Conservation (phyloP, 495 filamentous ascomycete genomes). For the Tetracladium setigerum region DNA sequence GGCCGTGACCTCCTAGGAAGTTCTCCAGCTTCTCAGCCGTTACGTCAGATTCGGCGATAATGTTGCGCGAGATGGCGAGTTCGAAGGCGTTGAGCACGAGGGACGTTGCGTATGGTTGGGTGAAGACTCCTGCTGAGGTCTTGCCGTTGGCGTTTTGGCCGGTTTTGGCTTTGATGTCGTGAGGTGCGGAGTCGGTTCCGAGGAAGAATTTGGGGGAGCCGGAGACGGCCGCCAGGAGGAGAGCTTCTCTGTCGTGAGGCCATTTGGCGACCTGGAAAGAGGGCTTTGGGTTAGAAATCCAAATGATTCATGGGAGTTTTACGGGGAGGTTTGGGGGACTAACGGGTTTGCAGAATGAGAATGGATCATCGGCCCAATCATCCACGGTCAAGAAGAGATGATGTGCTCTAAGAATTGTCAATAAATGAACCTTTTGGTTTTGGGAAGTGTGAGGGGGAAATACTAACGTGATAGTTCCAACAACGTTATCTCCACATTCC, state of each 20-base stretch:
- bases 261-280: conserved; percentile 41
- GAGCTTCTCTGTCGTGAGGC: conserved; percentile 57
- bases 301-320: conserved; percentile 2
- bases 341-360: conserved; percentile 59
- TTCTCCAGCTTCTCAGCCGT: conserved; percentile 61
- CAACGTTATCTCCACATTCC: conserved; percentile 67
- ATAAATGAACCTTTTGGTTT: not conserved
- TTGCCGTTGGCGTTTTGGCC: conserved; percentile 39
- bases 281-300: conserved; percentile 1
- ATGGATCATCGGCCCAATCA: conserved; percentile 55
- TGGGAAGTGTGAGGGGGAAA: not conserved
- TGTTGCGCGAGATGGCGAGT: conserved; percentile 56
- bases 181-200: conserved; percentile 49
- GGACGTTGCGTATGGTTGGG: conserved; percentile 66
- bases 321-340: conserved; percentile 23
- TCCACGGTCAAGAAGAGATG: conserved; percentile 66
- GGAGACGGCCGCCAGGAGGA: conserved; percentile 50
- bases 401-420: conserved; percentile 49
- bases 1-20: conserved; percentile 69
- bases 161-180: conserved; percentile 66
- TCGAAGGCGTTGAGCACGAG: conserved; percentile 68
- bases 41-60: conserved; percentile 58
- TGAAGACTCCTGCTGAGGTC: conserved; percentile 80
- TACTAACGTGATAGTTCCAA: conserved; percentile 51
- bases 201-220: conserved; percentile 67